These are phyloP conservation scores for Escovopsis sp. DNA, from an alignment of 2,329 filamentous ascomycete species.

Conservation along the genomic window DNA sequence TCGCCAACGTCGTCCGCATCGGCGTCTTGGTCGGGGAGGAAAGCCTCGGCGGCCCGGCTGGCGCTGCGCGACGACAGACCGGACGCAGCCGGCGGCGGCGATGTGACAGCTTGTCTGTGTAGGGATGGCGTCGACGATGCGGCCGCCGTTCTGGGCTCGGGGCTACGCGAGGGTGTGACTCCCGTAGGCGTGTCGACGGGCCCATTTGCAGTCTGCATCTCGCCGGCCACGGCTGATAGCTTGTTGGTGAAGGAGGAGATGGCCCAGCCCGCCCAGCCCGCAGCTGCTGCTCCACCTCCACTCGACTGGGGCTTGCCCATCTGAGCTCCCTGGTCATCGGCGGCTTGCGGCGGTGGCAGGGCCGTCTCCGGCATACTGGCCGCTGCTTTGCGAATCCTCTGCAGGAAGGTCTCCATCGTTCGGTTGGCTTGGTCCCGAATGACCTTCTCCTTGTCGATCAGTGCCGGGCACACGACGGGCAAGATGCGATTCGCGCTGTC, in stretches of 20 bases:
- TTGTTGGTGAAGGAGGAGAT: slow-evolving; percentile 99
- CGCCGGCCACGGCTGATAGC: slow-evolving; percentile 65
- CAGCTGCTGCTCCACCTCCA: slow-evolving; percentile 17
- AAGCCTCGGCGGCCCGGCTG: slow-evolving; percentile 30
- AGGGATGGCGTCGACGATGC: slow-evolving; percentile 42
- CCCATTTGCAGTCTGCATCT: slow-evolving; percentile 54
- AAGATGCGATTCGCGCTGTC: slow-evolving; percentile 76
- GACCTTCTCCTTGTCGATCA: slow-evolving; percentile 92
- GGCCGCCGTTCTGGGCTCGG: slow-evolving; percentile 20
- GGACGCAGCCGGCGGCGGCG: slow-evolving; percentile 31
- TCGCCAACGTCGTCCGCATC: slow-evolving; percentile 54
- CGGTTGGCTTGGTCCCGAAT: slow-evolving; percentile 86
- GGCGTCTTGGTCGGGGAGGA: slow-evolving; percentile 41
- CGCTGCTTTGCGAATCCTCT: slow-evolving; percentile 66
- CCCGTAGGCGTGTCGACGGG: slow-evolving; percentile 22
- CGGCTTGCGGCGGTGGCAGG: slow-evolving; percentile 48
- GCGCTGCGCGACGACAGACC: slow-evolving; percentile 33
- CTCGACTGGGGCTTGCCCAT: slow-evolving; percentile 68
- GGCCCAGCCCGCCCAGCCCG: slow-evolving; percentile 81
- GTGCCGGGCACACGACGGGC: slow-evolving; percentile 65
- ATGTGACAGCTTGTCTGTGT: slow-evolving; percentile 45
- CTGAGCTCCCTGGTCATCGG: slow-evolving; percentile 43
- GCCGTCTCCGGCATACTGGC: slow-evolving; percentile 66
- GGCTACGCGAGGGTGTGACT: slow-evolving; percentile 25
- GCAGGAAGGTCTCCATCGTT: slow-evolving; percentile 73